phyloP scores from a whole-genome alignment of 2,329 filamentous ascomycete species.

The Helotiales sp. region DNA sequence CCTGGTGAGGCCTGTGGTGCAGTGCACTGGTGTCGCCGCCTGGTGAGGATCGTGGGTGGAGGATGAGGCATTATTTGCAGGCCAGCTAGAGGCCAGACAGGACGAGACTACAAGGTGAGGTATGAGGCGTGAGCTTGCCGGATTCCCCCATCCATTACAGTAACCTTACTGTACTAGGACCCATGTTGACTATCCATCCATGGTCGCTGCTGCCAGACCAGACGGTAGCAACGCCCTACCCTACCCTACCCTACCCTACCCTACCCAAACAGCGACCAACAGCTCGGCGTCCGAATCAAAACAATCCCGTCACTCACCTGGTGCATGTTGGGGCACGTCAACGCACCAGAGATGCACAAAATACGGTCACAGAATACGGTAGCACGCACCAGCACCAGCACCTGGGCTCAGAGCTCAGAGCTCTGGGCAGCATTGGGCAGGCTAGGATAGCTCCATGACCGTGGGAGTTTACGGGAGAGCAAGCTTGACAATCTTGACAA shows the following conservation, averaged over 20 bases:
- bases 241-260: too few species aligned
- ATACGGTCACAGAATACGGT: too few species aligned
- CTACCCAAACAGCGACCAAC: too few species aligned
- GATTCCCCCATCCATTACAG: too few species aligned
- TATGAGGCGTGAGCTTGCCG: too few species aligned
- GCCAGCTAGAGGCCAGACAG: conserved; percentile 3
- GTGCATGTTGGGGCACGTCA: conserved; percentile 6
- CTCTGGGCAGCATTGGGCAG: conserved; percentile 1
- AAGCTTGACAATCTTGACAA: not conserved
- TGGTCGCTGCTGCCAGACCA: too few species aligned
- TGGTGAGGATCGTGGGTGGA: conserved; percentile 3
- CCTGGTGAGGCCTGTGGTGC: not conserved
- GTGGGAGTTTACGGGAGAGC: not conserved
- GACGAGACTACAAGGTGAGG: too few species aligned
- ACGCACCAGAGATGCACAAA: conserved; percentile 9
- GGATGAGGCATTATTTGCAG: conserved; percentile 17
- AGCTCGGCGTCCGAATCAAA: conserved; percentile 19
- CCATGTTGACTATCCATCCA: too few species aligned
- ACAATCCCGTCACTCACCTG: conserved; percentile 11
- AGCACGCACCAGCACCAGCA: too few species aligned
- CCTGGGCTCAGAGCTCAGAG: not conserved
- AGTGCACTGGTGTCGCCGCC: too few species aligned
- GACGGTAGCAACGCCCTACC: too few species aligned
- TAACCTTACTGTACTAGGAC: too few species aligned
- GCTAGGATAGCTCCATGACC: not conserved